phyloP scores from a whole-genome alignment of 306 rosid genomes.

The Astragalus glycyphyllos region DNA sequence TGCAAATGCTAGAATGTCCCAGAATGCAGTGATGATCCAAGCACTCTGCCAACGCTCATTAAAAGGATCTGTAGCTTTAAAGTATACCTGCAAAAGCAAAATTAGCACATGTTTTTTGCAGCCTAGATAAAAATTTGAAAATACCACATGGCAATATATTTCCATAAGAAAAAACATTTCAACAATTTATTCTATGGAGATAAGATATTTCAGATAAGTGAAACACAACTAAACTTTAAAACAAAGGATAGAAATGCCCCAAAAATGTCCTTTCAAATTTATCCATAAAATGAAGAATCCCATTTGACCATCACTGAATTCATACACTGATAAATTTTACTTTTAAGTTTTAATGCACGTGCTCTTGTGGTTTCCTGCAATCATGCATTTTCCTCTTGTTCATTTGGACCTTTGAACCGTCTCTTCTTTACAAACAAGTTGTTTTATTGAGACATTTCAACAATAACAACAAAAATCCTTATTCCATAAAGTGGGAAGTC shows the following conservation, averaged over 20 bases:
- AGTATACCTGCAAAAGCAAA: conserved; percentile 68
- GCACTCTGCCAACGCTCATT: conserved; percentile 97
- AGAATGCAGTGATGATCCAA: conserved; percentile 95
- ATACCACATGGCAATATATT: conserved; percentile 3
- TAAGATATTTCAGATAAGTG: conserved; percentile 29
- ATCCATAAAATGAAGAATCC: conserved; percentile 9
- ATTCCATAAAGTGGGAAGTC: conserved; percentile 8
- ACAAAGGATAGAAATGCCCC: conserved; percentile 6
- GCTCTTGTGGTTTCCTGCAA: not conserved
- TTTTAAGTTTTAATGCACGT: not conserved
- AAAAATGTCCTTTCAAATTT: conserved; percentile 13
- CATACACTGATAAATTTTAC: conserved; percentile 16
- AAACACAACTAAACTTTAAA: conserved; percentile 30
- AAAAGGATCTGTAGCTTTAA: conserved; percentile 98
- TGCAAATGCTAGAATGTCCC: conserved; percentile 88
- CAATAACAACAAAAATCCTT: conserved; percentile 13
- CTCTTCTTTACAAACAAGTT: conserved; percentile 14
- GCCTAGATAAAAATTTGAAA: conserved; percentile 19
- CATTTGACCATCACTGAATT: conserved; percentile 1
- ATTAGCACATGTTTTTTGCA: conserved; percentile 18
- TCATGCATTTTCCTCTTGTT: not conserved
- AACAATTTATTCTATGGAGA: conserved; percentile 17
- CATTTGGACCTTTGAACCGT: conserved; percentile 5
- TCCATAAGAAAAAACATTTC: conserved; percentile 27
- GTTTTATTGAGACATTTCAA: conserved; percentile 1